Percentiles rank a stretch among this genome's conserved stretches.
Evolutionary conservation across 176 grass and related monocot genomes (phyloP).

Genomic region (Dendrocalamus sinicus): DNA sequence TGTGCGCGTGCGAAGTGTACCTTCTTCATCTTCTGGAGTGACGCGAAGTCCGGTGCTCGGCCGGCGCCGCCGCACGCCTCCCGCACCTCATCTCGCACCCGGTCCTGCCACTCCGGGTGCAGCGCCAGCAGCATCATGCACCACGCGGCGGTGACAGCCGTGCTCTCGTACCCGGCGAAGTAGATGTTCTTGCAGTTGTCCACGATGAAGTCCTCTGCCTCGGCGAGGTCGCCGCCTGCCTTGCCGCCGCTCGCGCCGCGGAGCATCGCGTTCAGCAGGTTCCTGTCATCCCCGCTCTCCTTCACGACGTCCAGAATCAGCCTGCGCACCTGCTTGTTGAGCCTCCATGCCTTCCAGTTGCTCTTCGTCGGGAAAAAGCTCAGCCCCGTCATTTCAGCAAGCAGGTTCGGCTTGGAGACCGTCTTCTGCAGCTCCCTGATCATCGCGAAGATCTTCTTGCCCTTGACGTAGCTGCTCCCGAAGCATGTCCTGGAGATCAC

Average conservation of each 20-base stretch:
- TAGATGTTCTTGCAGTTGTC: constrained; percentile 97
- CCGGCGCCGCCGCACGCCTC: constrained; percentile 18
- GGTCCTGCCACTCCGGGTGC: constrained; percentile 80
- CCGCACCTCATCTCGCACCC: constrained; percentile 51
- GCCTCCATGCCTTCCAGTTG: constrained; percentile 59
- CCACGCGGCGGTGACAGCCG: constrained; percentile 76
- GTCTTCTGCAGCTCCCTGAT: constrained; percentile 80
- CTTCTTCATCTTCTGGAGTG: constrained; percentile 80
- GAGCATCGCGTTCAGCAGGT: constrained; percentile 67
- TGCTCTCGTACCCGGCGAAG: constrained; percentile 87
- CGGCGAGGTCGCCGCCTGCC: constrained; percentile 8
- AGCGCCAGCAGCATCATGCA: constrained; percentile 77
- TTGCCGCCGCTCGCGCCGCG: constrained; percentile 38
- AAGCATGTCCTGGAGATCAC: constrained; percentile 86
- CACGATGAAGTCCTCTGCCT: constrained; percentile 68
- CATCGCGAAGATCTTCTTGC: constrained; percentile 68
- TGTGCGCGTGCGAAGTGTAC: background rate
- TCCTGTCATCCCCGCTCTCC: constrained; percentile 34
- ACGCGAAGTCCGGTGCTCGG: constrained; percentile 31
- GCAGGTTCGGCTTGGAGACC: constrained; percentile 61
- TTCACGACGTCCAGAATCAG: constrained; percentile 62
- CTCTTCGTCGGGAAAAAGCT: constrained; percentile 53
- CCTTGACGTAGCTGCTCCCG: constrained; percentile 75
- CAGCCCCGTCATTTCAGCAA: constrained; percentile 72
- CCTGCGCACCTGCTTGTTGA: constrained; percentile 57